These are phyloP conservation scores for Ophiocordyceps polyrhachis-furcata DNA, from an alignment of 2,329 filamentous ascomycete genomes.

Conservation along the genomic window DNA sequence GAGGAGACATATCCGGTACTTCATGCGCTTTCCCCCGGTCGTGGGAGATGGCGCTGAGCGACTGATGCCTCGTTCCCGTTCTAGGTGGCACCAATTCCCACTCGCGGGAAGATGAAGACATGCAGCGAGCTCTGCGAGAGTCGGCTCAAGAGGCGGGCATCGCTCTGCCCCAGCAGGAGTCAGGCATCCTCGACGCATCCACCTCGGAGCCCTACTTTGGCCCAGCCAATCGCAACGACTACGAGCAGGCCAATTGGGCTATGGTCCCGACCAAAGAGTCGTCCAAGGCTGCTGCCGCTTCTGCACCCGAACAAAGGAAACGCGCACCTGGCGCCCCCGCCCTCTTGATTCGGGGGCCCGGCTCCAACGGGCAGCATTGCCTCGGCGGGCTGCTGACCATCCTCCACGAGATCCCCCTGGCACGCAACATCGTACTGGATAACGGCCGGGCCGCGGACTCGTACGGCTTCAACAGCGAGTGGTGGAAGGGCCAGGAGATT, in stretches of 20 bases:
- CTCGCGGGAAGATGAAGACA: constrained; percentile 33
- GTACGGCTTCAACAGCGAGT: constrained; percentile 37
- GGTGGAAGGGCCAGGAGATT: constrained; percentile 42
- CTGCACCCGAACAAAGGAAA: constrained; percentile 23
- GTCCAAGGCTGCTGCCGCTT: constrained; percentile 6
- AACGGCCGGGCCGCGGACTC: constrained; percentile 20
- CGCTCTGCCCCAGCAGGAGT: constrained; percentile 25
- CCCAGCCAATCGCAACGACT: constrained; percentile 36
- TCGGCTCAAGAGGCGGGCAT: constrained; percentile 35
- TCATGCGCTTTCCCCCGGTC: not conserved
- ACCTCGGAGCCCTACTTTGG: constrained; percentile 32
- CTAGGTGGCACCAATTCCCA: constrained; percentile 17
- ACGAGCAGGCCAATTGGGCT: constrained; percentile 38
- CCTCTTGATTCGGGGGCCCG: constrained; percentile 25
- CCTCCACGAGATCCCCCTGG: constrained; percentile 38
- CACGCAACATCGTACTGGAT: constrained; percentile 34
- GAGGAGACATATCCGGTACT: constrained; percentile 22
- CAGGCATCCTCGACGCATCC: constrained; percentile 24
- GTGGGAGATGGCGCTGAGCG: not conserved
- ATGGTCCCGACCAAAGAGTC: constrained; percentile 26
- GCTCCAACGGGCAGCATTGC: constrained; percentile 18
- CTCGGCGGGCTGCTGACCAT: constrained; percentile 39
- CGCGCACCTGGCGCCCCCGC: constrained; percentile 24
- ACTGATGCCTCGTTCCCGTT: not conserved
- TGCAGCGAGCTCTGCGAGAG: constrained; percentile 35